These are phyloP conservation scores for Pestalotiopsis sp. DNA, from an alignment of 2,329 filamentous ascomycete species.

Conservation along the genomic window DNA sequence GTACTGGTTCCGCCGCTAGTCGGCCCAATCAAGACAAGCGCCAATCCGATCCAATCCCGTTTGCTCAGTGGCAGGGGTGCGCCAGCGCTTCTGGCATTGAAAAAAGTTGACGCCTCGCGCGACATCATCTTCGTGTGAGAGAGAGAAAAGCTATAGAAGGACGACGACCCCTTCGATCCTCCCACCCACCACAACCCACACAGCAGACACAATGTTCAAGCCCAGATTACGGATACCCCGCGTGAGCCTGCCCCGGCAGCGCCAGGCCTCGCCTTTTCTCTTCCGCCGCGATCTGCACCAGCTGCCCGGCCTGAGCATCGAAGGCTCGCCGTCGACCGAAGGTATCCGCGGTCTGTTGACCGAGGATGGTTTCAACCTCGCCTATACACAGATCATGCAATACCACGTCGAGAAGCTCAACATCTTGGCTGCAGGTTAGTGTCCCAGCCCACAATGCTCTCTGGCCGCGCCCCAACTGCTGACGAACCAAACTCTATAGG, in stretches of 20 bases:
- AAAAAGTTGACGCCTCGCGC: conserved; percentile 11
- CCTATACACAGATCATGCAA: conserved; percentile 83
- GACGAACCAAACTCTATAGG: conserved; percentile 43
- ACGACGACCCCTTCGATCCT: not conserved
- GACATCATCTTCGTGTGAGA: conserved; percentile 1
- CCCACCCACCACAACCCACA: not conserved
- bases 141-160: not conserved
- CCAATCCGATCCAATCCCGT: not conserved
- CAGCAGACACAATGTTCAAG: conserved; percentile 49
- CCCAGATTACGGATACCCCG: conserved; percentile 56
- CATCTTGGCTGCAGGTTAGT: conserved; percentile 67
- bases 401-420: conserved; percentile 78
- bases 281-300: conserved; percentile 47
- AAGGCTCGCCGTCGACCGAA: conserved; percentile 39
- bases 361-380: conserved; percentile 68
- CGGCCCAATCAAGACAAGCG: not conserved
- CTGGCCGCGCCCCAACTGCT: not conserved
- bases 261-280: conserved; percentile 25
- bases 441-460: not conserved
- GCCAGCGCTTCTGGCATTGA: not conserved
- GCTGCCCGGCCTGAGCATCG: conserved; percentile 43
- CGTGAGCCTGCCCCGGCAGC: conserved; percentile 38
- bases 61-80: not conserved
- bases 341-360: conserved; percentile 74
- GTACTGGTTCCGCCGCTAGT: not conserved